Evolutionary conservation across 2,329 filamentous ascomycete genomes (phyloP).

Genomic region (Myriosclerotinia duriaeana): DNA sequence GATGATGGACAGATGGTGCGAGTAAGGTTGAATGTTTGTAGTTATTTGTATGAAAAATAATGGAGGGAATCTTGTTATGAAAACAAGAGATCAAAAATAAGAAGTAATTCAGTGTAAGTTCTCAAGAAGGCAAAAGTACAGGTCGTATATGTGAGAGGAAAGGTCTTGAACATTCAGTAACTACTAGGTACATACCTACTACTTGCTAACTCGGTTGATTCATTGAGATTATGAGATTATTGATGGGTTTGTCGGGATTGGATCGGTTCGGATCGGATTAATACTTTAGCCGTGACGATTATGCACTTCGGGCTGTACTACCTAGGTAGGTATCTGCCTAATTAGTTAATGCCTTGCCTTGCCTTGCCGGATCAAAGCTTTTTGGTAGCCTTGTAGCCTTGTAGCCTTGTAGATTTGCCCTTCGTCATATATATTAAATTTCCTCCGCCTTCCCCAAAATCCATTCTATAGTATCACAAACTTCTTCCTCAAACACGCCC

Average conservation of each 20-base stretch:
- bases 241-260: no score
- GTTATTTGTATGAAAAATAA: neutral
- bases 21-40: neutral
- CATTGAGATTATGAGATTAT: no score
- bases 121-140: neutral
- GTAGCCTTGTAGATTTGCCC: no score
- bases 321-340: no score
- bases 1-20: neutral
- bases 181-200: no score
- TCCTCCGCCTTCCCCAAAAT: conserved; percentile 10
- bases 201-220: no score
- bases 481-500: neutral
- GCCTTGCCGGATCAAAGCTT: neutral
- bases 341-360: no score
- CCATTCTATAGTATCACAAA: neutral
- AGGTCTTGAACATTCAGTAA: no score
- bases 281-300: neutral
- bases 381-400: no score
- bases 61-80: neutral
- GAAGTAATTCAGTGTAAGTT: neutral
- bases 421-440: neutral
- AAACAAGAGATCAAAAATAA: neutral
- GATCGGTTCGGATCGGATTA: neutral
- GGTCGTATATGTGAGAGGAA: no score
- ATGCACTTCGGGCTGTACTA: no score